Conservation (phyloP, 345 rosid genomes). For the Heritiera fomes region DNA sequence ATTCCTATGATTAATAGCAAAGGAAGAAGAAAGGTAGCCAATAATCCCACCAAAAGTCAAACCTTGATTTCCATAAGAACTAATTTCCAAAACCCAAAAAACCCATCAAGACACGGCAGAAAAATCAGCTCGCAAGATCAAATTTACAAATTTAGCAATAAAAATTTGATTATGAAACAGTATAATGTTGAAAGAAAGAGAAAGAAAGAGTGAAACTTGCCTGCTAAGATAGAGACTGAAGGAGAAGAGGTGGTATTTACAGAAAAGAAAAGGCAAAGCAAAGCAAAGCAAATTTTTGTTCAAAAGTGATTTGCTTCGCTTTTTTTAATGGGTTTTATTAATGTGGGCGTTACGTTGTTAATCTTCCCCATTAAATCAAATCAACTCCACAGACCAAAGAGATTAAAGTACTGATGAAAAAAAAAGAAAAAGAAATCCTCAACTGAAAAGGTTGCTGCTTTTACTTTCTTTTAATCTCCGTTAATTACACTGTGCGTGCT, state of each 20-base stretch:
- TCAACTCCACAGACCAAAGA: not conserved
- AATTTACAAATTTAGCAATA: not conserved
- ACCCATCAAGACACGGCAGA: not conserved
- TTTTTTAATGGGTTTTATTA: not conserved
- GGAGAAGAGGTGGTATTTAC: not conserved
- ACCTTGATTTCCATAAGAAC: not conserved
- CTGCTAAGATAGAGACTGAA: not conserved
- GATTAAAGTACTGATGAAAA: not conserved
- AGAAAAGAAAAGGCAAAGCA: too few relatives aligned
- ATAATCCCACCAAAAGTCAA: constrained; percentile 13
- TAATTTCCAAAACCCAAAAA: not conserved
- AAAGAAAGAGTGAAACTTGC: not conserved
- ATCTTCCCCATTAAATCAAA: not conserved
- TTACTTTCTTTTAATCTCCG: not conserved
- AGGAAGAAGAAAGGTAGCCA: not conserved
- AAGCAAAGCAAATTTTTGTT: not conserved
- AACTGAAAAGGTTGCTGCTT: not conserved
- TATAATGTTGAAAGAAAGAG: not conserved
- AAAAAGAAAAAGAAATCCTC: not conserved
- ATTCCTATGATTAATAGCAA: not conserved
- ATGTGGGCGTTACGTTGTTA: not conserved
- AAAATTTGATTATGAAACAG: constrained; percentile 1
- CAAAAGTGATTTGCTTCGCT: not conserved
- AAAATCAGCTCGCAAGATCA: not conserved
- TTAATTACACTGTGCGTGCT: not conserved